Base-by-base conservation (phyloP, 495 filamentous ascomycete genomes). In the Thermochaetoides thermophila region DNA sequence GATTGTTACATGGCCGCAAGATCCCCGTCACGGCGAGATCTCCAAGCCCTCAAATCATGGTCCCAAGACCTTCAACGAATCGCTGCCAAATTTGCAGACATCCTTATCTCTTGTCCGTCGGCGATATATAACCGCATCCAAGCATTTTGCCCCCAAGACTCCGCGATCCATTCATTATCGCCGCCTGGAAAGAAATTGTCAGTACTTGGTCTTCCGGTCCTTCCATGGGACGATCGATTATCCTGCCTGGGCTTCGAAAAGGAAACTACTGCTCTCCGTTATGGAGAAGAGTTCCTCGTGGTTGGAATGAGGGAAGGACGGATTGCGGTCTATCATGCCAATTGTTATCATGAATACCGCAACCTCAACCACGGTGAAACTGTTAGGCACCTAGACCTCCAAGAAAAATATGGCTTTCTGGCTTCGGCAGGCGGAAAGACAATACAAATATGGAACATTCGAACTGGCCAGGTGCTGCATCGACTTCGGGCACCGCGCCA, bases 361-460 rank as follows among this genome's bases (percentile, higher is more conserved):
- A 20, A 16, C 7, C 27, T 60, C 1, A 32, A 43, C 18, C 52
- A 60, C 34, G 42, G 50, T 5, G 48, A 57, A 25, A 24, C 36
- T 5, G 51, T 31, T 2, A 6, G 18, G 29, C 29, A 31, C 17
- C 11, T 31, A 18, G 7, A 31, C 1, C 20, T 31, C 7, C 29
- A 18, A 12, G 29, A 19, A 31, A 3, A 31, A 4, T 31, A 16
- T 1, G 29, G 20, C 17, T n/a, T 31, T 16, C n/a, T 31, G 17
- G 29, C 29, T 6, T 31, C 29, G 9, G 10, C 16, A 4, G 29
- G 29, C 17, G 17, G n/a, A 10, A 31, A 6, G 10, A 31, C 7
- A 1, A 18, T 31, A 7, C 17, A 11, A 9, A 6, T 31, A 9
- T 31, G 29, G 29, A 31, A 31, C 8, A 6, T 31, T 11, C 29